phyloP scores from a whole-genome alignment of 2,329 filamentous ascomycete genomes.

The Chrysosporium keratinophilum region DNA sequence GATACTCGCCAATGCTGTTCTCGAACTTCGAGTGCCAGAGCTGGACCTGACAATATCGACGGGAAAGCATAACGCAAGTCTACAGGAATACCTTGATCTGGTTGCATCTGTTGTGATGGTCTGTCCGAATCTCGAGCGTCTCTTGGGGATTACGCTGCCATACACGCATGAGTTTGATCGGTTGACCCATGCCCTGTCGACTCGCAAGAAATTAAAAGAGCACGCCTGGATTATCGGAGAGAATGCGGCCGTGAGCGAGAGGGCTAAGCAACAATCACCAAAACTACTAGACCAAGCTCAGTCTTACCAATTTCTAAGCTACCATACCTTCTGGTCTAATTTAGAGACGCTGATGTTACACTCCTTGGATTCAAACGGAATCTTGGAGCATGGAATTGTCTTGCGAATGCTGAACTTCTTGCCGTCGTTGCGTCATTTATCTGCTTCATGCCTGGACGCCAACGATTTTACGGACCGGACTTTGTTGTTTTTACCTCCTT shows the following conservation, averaged over 20 bases:
- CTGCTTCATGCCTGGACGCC: conserved; percentile 44
- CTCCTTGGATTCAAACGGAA: conserved; percentile 34
- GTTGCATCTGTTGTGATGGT: conserved; percentile 49
- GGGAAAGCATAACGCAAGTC: conserved; percentile 32
- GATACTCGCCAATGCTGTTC: conserved; percentile 43
- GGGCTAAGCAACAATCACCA: conserved; percentile 27
- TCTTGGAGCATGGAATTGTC: conserved; percentile 46
- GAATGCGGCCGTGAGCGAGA: conserved; percentile 31
- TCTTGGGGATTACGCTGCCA: conserved; percentile 45
- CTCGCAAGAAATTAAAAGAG: conserved; percentile 44
- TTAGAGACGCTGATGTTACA: conserved; percentile 47
- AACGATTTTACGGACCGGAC: conserved; percentile 47
- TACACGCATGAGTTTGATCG: conserved; percentile 47
- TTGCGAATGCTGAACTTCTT: conserved; percentile 44
- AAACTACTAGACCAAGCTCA: conserved; percentile 38
- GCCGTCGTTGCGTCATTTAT: conserved; percentile 45
- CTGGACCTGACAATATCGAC: conserved; percentile 33
- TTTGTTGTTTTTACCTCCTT: conserved; percentile 42
- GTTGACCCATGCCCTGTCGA: conserved; percentile 46
- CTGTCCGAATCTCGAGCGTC: conserved; percentile 47
- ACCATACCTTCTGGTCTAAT: conserved; percentile 43
- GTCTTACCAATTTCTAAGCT: conserved; percentile 43
- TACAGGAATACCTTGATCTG: conserved; percentile 42
- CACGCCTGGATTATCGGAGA: conserved; percentile 48
- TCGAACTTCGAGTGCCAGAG: conserved; percentile 44